Evolutionary conservation across 257 asterid species (phyloP), one percentile per base, ranked within the genome.

Genomic region (Ophiorrhiza pumila): DNA sequence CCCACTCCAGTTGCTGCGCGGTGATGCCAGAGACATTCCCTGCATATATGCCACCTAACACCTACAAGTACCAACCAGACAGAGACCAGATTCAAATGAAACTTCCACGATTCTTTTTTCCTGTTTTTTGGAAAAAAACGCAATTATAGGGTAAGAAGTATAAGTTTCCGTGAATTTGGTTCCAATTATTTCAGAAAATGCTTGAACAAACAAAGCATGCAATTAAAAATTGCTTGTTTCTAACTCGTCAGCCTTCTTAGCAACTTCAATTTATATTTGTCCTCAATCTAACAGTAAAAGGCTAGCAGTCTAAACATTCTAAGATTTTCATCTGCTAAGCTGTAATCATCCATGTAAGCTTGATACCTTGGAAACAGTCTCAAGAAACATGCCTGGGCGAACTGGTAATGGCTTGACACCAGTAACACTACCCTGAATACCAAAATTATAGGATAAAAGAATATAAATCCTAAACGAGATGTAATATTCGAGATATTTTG

Each of bases 301-400:
- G 6, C 35, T 20, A 29, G 37, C 1, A 18, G 23, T 22, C 37
- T 11, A 29, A 50, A 29, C 46, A 31, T 3, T 15, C 15, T 34
- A 34, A 20, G 22, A 1, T 50, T 50, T 45, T 57, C 72, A 73
- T 64, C 53, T 59, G 32, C 45, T 5, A 68, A 69, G 67, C 62
- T 45, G 69, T 41, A 41, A 55, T 49, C n/a, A 66, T 35, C 52
- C 43, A 80, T 42, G 56, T 56, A 72, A 75, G 32, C 56, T 68
- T 67, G 59, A 74, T 84, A 90, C 99, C 99, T 94, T 94, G 79
- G 99, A 82, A 75, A 94, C 99, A 58, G 97, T 94, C 76, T 94
- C 97, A 70, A 91, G 95, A 81, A 94, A 94, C 99, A 94, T 94
- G 84, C 97, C 99, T 61, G 97, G 97, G 29, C 97, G 95, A 67